Evolutionary conservation across 257 asterid species (phyloP).

Genomic region (Rhazya stricta): DNA sequence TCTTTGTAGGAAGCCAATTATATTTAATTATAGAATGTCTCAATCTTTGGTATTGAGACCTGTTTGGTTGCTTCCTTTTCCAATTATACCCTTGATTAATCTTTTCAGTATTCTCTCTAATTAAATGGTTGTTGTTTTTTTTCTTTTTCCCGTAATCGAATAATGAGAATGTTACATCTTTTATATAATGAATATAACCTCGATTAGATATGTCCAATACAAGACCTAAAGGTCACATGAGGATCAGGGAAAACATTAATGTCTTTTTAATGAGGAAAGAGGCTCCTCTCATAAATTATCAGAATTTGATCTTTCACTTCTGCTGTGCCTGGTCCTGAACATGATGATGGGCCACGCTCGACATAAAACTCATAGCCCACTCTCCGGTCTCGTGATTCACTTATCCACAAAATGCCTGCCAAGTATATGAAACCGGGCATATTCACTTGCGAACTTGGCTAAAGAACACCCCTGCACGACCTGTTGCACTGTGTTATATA

Average conservation of each 20-base stretch:
- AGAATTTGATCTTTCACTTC: constrained; percentile 3
- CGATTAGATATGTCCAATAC: too few species aligned
- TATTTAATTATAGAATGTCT: too few species aligned
- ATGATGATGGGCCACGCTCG: constrained; percentile 18
- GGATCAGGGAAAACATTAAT: not conserved
- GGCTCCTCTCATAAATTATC: constrained; percentile 2
- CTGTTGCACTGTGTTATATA: not conserved
- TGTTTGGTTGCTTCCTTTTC: too few species aligned
- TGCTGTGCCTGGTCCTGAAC: constrained; percentile 3
- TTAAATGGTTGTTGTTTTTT: too few species aligned
- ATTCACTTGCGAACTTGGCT: not conserved
- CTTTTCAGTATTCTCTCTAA: too few species aligned
- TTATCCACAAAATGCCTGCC: not conserved
- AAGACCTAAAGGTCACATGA: too few species aligned
- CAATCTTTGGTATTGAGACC: too few species aligned
- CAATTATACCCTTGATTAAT: too few species aligned
- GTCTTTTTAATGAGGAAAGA: not conserved
- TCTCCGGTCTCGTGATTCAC: not conserved
- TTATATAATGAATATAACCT: too few species aligned
- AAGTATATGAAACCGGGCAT: not conserved
- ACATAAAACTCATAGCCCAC: constrained; percentile 24
- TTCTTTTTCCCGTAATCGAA: too few species aligned
- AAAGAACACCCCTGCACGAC: not conserved
- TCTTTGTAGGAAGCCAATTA: too few species aligned
- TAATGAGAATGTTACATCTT: too few species aligned